Evolutionary conservation across 805 yeast species (phyloP).

Genomic region (Yarrowia sp.): DNA sequence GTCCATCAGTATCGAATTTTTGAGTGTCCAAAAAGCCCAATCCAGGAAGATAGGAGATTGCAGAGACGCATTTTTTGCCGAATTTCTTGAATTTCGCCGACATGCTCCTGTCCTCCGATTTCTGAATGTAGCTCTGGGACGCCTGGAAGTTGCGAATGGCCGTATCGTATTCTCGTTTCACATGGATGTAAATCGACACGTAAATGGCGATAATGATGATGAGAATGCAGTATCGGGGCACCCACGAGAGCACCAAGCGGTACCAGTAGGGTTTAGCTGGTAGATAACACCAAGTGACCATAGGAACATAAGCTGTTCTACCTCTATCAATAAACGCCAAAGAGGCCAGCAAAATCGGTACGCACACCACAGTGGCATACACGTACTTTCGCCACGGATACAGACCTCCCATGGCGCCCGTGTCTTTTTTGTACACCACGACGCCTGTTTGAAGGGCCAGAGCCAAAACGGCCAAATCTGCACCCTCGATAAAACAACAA

Average conservation of each 20-base stretch:
- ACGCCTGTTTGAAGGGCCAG: conserved; percentile 80
- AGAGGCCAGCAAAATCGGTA: conserved; percentile 60
- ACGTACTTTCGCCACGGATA: conserved; percentile 8
- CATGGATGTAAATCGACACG: conserved; percentile 66
- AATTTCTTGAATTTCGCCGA: background rate
- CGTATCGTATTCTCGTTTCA: conserved; percentile 40
- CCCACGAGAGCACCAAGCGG: conserved; percentile 71
- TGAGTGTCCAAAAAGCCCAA: background rate
- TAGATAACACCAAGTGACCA: conserved; percentile 73
- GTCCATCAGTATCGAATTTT: conserved; percentile 5
- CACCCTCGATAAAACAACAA: conserved; percentile 74
- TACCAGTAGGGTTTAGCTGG: conserved; percentile 72
- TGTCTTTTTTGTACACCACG: conserved; percentile 62
- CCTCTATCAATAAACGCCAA: conserved; percentile 58
- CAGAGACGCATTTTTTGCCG: background rate
- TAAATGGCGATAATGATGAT: conserved; percentile 61
- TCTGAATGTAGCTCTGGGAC: conserved; percentile 29
- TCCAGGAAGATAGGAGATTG: conserved; percentile 3
- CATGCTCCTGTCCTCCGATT: background rate
- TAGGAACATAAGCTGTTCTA: conserved; percentile 53
- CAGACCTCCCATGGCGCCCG: conserved; percentile 36
- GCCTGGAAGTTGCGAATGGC: conserved; percentile 33
- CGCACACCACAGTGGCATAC: conserved; percentile 55
- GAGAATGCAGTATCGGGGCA: conserved; percentile 67
- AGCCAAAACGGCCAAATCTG: conserved; percentile 73